Conservation (phyloP, 306 rosid species). For the Senna tora region DNA sequence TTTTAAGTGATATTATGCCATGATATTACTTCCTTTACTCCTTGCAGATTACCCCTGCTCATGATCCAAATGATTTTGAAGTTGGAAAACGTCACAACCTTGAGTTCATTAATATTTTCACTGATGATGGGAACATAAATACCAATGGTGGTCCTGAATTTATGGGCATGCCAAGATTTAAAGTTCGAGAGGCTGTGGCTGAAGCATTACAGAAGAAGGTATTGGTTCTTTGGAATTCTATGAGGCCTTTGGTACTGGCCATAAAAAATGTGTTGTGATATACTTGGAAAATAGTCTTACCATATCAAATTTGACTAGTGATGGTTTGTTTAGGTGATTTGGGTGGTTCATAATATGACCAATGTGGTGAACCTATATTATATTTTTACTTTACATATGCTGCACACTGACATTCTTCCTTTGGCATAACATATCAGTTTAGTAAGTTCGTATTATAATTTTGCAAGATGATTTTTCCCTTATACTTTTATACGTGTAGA, state of each 20-base stretch:
- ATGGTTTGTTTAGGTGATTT: conserved; percentile 18
- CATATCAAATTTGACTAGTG: conserved; percentile 10
- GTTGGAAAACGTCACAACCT: conserved; percentile 90
- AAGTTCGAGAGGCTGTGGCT: conserved; percentile 72
- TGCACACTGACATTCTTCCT: conserved; percentile 24
- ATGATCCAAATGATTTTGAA: conserved; percentile 96
- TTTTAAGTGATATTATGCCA: conserved; percentile 26
- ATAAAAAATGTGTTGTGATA: background rate
- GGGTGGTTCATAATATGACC: conserved; percentile 7
- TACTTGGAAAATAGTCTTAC: conserved; percentile 10
- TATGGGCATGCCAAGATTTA: conserved; percentile 84
- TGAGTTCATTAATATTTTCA: conserved; percentile 77
- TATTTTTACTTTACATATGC: conserved; percentile 1
- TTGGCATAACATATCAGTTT: conserved; percentile 23
- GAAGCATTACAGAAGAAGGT: conserved; percentile 88
- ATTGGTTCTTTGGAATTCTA: conserved; percentile 32
- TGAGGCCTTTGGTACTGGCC: conserved; percentile 26
- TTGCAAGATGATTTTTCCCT: background rate
- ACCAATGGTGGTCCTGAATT: conserved; percentile 85
- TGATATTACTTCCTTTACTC: conserved; percentile 33
- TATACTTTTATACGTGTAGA: conserved; percentile 8
- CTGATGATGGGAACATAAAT: conserved; percentile 90
- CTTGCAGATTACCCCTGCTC: conserved; percentile 96
- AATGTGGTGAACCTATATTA: background rate
- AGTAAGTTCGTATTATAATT: background rate